These are phyloP conservation scores for Cladorrhinum sp. DNA, from an alignment of 2,329 filamentous ascomycete genomes.

Conservation along the genomic window DNA sequence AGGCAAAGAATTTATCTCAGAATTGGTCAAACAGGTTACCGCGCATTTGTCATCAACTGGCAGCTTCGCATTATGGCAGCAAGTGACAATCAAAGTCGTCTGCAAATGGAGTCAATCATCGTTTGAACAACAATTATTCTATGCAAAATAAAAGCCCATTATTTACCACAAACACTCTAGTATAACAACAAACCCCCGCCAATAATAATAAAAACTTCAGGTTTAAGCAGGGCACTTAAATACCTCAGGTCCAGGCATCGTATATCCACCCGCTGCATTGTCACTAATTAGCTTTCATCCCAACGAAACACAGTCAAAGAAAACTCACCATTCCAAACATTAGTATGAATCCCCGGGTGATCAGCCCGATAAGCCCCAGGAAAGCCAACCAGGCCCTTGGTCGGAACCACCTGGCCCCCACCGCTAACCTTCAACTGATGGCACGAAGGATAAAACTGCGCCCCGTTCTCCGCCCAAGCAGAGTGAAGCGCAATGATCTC, in stretches of 20 bases:
- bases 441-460: conserved; percentile 47
- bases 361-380: conserved; percentile 13
- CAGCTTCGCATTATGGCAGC: too few species aligned
- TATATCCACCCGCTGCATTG: background rate
- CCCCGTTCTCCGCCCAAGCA: conserved; percentile 37
- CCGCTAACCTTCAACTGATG: conserved; percentile 44
- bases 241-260: conserved; percentile 2
- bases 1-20: too few species aligned
- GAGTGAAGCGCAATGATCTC: conserved; percentile 47
- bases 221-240: conserved; percentile 4
- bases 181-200: too few species aligned
- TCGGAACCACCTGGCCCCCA: conserved; percentile 40
- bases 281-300: background rate
- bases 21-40: too few species aligned
- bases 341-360: conserved; percentile 5
- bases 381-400: conserved; percentile 13
- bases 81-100: too few species aligned
- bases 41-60: too few species aligned
- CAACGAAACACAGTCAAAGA: background rate
- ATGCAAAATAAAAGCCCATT: too few species aligned
- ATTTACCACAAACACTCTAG: too few species aligned
- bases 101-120: too few species aligned
- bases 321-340: conserved; percentile 15
- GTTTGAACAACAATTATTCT: too few species aligned
- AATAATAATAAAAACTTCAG: background rate